Conservation (phyloP, 2,329 filamentous ascomycete genomes). For the Tothia fuscella region DNA sequence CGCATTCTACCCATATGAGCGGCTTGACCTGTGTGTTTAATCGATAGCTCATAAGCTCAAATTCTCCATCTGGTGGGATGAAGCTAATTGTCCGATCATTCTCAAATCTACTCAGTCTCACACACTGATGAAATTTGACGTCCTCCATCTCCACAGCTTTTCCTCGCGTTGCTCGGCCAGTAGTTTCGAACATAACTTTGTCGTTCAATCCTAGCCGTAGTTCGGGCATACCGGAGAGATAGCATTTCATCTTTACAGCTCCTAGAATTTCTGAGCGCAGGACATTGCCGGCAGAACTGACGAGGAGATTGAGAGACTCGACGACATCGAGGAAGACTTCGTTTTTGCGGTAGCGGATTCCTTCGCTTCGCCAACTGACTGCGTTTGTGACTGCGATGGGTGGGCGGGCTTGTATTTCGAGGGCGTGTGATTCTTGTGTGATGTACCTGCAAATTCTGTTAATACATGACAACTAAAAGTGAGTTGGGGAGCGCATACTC, state of each 20-base stretch:
- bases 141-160: slow-evolving; percentile 99
- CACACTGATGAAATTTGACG: slow-evolving; percentile 98
- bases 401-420: slow-evolving; percentile 89
- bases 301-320: slow-evolving; percentile 89
- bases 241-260: slow-evolving; percentile 99
- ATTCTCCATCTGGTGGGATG: slow-evolving; percentile 95
- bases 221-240: slow-evolving; percentile 96
- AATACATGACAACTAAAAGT: no score
- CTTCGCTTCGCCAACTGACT: slow-evolving; percentile 95
- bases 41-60: slow-evolving; percentile 98
- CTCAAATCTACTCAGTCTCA: slow-evolving; percentile 88
- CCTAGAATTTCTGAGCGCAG: slow-evolving; percentile 92
- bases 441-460: slow-evolving; percentile 52
- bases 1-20: slow-evolving; percentile 95
- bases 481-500: no score
- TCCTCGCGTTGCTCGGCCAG: slow-evolving; percentile 80
- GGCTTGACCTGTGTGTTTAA: slow-evolving; percentile 98
- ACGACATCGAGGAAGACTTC: slow-evolving; percentile 98
- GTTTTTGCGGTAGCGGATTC: slow-evolving; percentile 97
- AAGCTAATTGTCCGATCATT: slow-evolving; percentile 98
- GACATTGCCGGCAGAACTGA: slow-evolving; percentile 89
- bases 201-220: slow-evolving; percentile 89
- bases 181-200: slow-evolving; percentile 99
- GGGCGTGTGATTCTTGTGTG: slow-evolving; percentile 96
- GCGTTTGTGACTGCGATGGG: slow-evolving; percentile 98